Evolutionary conservation across 805 yeast genomes (phyloP), one percentile per base, ranked within the genome.

Genomic region (Yarrowia sp.): DNA sequence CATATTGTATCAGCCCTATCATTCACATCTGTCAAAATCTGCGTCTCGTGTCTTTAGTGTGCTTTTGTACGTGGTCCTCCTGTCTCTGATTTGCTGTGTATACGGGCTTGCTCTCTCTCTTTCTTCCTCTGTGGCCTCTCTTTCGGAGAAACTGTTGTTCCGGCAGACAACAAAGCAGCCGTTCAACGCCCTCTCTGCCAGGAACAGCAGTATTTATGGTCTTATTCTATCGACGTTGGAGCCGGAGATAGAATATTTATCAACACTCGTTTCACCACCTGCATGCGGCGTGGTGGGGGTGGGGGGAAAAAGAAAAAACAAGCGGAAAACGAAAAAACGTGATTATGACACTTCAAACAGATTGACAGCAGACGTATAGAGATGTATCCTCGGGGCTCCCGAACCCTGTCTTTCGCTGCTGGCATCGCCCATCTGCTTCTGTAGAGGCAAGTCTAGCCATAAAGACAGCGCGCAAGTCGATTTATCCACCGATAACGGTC

Each of bases 111-210:
- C 8, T n/a, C 31, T 41, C 46, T 41, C 29, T 21, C 29, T 42
- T 3, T 16, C 47, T 25, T 41, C n/a, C 29, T 24, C 8, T 6
- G 19, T 5, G 22, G 14, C 18, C 27, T 25, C 24, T 41, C 31
- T 24, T 8, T 19, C 51, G 51, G 51, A 44, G 35, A 27, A 44
- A 44, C 51, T 27, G 25, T 44, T 29, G 51, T 6, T 44, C 51
- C 51, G 51, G 12, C 6, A 4, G 24, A 4, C 6, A 32, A n/a
- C 8, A n/a, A 4, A 29, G 12, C 32, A 29, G n/a, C n/a, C n/a
- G n/a, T n/a, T n/a, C n/a, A n/a, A n/a, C n/a, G n/a, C n/a, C n/a
- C n/a, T n/a, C n/a, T n/a, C n/a, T n/a, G n/a, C n/a, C n/a, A n/a
- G n/a, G n/a, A n/a, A n/a, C n/a, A n/a, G n/a, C n/a, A n/a, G n/a